Percentiles rank a stretch among this genome's conserved stretches.
These are phyloP conservation scores for Aotearoamyces nothofagi DNA, from an alignment of 2,329 filamentous ascomycete species.

Conservation along the genomic window DNA sequence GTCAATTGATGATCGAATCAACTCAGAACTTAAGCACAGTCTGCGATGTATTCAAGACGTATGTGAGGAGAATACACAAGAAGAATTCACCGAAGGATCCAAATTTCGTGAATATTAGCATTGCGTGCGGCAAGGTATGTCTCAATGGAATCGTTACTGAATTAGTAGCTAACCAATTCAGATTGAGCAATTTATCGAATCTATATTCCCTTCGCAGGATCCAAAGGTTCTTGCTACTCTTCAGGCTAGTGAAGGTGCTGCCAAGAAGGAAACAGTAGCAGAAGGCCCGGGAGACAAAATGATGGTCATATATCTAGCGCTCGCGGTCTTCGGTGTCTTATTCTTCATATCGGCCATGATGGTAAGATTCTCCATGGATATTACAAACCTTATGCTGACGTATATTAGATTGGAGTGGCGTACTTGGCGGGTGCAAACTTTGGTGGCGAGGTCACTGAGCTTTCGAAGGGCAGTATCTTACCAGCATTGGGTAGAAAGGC, in stretches of 20 bases:
- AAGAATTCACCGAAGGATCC: conserved; percentile 93
- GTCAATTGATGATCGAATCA: conserved; percentile 78
- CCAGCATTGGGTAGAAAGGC: conserved; percentile 11
- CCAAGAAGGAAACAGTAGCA: conserved; percentile 19
- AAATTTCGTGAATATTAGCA: conserved; percentile 82
- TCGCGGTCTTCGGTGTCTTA: conserved; percentile 53
- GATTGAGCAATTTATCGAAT: conserved; percentile 94
- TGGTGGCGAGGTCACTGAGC: conserved; percentile 47
- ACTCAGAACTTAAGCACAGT: conserved; percentile 78
- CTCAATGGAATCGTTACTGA: conserved; percentile 1
- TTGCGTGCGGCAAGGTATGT: conserved; percentile 69
- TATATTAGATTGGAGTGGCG: conserved; percentile 53
- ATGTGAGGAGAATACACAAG: conserved; percentile 68
- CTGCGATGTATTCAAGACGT: conserved; percentile 68
- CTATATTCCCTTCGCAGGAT: conserved; percentile 75
- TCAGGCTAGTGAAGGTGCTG: conserved; percentile 9
- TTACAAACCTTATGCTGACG: conserved; percentile 7
- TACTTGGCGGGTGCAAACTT: conserved; percentile 74
- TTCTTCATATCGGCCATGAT: conserved; percentile 58
- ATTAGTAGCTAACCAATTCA: conserved; percentile 21
- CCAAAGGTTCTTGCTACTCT: conserved; percentile 38
- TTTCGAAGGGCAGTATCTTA: conserved; percentile 29
- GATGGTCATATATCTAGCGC: conserved; percentile 45
- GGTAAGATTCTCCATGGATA: conserved; percentile 34
- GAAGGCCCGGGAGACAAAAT: conserved; percentile 42